These are phyloP conservation scores for Pachysandra terminalis DNA, from an alignment of 164 flowering plant genomes.

Conservation along the genomic window DNA sequence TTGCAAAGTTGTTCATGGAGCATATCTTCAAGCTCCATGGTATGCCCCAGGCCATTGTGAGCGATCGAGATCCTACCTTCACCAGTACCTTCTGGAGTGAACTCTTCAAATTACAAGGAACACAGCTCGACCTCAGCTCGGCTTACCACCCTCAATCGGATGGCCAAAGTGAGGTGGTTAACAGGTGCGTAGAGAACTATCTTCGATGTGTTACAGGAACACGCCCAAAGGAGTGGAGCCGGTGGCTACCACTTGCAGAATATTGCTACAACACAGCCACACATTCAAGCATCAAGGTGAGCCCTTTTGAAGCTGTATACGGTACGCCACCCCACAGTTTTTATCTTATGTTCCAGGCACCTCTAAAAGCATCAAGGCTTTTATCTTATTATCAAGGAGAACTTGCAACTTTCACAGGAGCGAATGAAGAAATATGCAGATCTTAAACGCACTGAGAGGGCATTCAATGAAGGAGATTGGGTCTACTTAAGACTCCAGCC, in stretches of 20 bases:
- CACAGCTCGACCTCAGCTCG: too few relatives aligned
- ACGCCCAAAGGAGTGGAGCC: conserved; percentile 1
- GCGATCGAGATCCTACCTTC: neutral
- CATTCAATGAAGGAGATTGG: conserved; percentile 1
- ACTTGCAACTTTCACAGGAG: neutral
- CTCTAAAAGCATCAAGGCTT: neutral
- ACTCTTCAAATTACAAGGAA: too few relatives aligned
- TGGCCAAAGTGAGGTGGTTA: too few relatives aligned
- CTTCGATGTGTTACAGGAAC: too few relatives aligned
- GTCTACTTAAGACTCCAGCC: conserved; percentile 9
- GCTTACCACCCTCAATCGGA: too few relatives aligned
- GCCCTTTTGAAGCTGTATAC: conserved; percentile 2
- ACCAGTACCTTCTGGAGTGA: too few relatives aligned
- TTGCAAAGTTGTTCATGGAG: neutral
- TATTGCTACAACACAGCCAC: conserved; percentile 12
- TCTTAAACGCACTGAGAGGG: neutral
- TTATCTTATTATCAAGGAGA: neutral
- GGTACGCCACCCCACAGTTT: neutral
- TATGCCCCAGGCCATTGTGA: neutral
- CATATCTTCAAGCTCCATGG: conserved; percentile 19
- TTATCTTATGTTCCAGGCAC: neutral
- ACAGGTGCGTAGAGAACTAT: too few relatives aligned
- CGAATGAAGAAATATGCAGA: neutral
- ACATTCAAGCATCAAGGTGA: neutral
- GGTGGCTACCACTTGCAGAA: conserved; percentile 11